Evolutionary conservation across 306 rosid species (phyloP), one percentile per base, ranked within the genome.

Genomic region (Echinosophora koreensis): DNA sequence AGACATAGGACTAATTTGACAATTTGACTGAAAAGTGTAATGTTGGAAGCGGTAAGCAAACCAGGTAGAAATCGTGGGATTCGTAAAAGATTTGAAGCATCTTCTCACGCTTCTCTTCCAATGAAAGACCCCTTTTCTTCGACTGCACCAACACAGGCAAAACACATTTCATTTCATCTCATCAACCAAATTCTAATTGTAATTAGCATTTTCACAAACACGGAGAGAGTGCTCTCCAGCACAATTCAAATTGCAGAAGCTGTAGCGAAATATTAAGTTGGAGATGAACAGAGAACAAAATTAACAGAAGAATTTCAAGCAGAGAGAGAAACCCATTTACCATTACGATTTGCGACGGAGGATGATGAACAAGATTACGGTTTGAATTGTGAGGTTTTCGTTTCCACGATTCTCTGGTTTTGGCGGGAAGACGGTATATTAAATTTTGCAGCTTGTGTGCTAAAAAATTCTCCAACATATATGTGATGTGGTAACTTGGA

Each of bases 31-130:
- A 8, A 41, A 41, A 8, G 12, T 41, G 12, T 1, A 8, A 41
- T 8, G 12, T 8, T 42, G 3, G 13, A 3, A 4, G 52, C 2
- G 4, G 52, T 4, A 3, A 4, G 71, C 84, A 77, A 80, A 92
- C 97, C 80, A 95, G 97, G 84, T 30, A 95, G 78, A 95, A 95
- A 58, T 86, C 97, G 80, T 95, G 98, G 12, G 97, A 92, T 3
- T 92, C 97, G 30, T 95, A 90, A 73, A 95, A 95, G 70, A 95
- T 89, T 77, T 92, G 97, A 78, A 92, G 98, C 90, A 95, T 95
- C 91, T 88, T 95, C 87, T 92, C 97, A 6, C 98, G 97, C 92
- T 95, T 95, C 89, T 95, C 98, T 59, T 95, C 97, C 87, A 95
- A 67, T 10, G 98, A 95, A 70, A 95, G 93, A 14, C 98, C 98